These are phyloP conservation scores for Hericium erinaceus DNA, from an alignment of 768 basidiomycete species.

Conservation along the genomic window DNA sequence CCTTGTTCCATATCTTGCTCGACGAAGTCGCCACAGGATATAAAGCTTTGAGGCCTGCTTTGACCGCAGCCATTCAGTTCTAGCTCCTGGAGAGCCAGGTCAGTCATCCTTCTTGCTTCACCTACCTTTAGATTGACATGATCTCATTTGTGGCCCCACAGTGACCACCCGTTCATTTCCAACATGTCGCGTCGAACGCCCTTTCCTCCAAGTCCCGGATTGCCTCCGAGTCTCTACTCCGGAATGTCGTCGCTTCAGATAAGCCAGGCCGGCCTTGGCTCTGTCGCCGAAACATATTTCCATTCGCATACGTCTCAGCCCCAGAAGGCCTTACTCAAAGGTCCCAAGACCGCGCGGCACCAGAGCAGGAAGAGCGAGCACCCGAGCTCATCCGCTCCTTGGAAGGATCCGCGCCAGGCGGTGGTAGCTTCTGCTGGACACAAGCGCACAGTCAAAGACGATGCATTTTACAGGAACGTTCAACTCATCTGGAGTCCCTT, in stretches of 20 bases:
- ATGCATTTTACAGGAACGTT: too few species aligned
- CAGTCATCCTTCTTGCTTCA: too few species aligned
- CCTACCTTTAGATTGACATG: too few species aligned
- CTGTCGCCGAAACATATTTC: background rate
- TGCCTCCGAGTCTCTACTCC: background rate
- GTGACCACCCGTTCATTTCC: background rate
- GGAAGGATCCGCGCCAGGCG: background rate
- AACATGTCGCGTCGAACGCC: background rate
- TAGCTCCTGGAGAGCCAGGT: too few species aligned
- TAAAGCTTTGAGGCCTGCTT: too few species aligned
- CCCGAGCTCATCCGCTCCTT: background rate
- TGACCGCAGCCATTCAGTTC: too few species aligned
- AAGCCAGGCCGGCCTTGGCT: background rate
- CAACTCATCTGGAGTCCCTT: too few species aligned
- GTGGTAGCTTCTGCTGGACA: too few species aligned
- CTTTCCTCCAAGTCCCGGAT: background rate
- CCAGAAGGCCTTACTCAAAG: background rate
- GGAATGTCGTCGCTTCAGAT: background rate
- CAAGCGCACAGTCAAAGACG: too few species aligned
- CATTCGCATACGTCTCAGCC: background rate
- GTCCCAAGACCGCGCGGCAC: background rate
- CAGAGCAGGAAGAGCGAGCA: background rate
- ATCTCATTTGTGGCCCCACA: too few species aligned
- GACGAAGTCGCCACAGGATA: too few species aligned
- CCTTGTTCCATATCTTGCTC: too few species aligned